Conservation (phyloP, 2,329 filamentous ascomycete genomes). For the Malbranchea cinnamomea region DNA sequence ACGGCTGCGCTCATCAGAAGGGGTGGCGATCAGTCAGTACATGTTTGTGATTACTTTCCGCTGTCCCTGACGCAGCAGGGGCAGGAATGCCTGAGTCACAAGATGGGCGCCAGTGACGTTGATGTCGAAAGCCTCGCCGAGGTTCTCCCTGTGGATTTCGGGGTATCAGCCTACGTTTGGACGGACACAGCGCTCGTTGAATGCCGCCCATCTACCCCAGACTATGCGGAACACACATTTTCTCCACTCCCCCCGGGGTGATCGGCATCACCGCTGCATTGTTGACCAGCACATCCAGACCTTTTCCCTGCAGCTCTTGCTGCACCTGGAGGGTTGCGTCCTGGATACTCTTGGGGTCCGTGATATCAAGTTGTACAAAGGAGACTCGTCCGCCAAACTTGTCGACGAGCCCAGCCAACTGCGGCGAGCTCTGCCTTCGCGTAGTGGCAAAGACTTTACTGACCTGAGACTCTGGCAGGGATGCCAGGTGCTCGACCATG, state of each 20-base stretch:
- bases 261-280: slow-evolving; percentile 15
- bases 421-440: slow-evolving; percentile 14
- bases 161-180: not conserved
- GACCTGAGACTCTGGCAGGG: slow-evolving; percentile 18
- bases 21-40: slow-evolving; percentile 16
- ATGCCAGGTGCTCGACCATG: slow-evolving; percentile 15
- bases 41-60: slow-evolving; percentile 30
- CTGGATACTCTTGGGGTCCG: slow-evolving; percentile 19
- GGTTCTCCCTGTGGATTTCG: slow-evolving; percentile 10
- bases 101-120: slow-evolving; percentile 27
- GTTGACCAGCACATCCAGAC: slow-evolving; percentile 22
- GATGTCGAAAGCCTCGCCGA: slow-evolving; percentile 18
- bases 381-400: slow-evolving; percentile 19
- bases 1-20: no score
- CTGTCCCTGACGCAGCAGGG: slow-evolving; percentile 19
- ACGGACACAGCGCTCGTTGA: not conserved
- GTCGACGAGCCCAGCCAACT: slow-evolving; percentile 19
- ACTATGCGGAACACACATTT: slow-evolving; percentile 7
- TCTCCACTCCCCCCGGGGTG: slow-evolving; percentile 7
- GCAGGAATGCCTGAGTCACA: slow-evolving; percentile 22
- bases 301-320: slow-evolving; percentile 18
- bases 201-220: not conserved
- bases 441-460: slow-evolving; percentile 26
- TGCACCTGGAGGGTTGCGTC: slow-evolving; percentile 22
- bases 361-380: slow-evolving; percentile 23